Evolutionary conservation across 2,329 filamentous ascomycete genomes (phyloP).

Genomic region (Fonsecaea monophora): DNA sequence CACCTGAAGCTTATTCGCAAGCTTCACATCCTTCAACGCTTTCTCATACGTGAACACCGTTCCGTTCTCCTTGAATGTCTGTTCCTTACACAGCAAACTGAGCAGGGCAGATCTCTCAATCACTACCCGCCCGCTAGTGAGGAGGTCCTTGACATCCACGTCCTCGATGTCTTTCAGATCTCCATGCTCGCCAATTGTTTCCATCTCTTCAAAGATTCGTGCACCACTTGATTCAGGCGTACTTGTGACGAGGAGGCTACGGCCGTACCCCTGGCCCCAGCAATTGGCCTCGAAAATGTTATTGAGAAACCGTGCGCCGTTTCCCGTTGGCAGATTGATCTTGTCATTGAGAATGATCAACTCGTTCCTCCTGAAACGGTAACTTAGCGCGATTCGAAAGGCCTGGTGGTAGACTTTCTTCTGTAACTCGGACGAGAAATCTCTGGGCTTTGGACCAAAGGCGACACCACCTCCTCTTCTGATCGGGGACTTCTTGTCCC

Average conservation of each 20-base stretch:
- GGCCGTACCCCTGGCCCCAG: constrained; percentile 71
- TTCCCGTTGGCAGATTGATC: constrained; percentile 65
- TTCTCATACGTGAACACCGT: constrained; percentile 15
- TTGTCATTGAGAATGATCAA: constrained; percentile 84
- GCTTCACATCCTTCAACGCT: background rate
- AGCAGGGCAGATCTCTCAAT: constrained; percentile 83
- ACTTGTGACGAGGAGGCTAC: constrained; percentile 77
- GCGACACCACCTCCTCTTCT: constrained; percentile 83
- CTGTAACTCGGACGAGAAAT: constrained; percentile 84
- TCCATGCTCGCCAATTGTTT: constrained; percentile 69
- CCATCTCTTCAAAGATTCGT: constrained; percentile 61
- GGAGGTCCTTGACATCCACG: constrained; percentile 92
- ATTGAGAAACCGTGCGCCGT: constrained; percentile 64
- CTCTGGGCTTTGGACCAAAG: constrained; percentile 88
- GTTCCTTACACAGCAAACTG: constrained; percentile 45
- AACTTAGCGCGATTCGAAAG: constrained; percentile 91
- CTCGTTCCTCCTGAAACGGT: constrained; percentile 86
- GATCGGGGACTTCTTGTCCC: constrained; percentile 81
- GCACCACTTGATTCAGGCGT: constrained; percentile 53
- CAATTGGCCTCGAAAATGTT: constrained; percentile 74
- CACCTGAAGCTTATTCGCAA: constrained; percentile 1
- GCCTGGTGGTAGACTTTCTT: constrained; percentile 94
- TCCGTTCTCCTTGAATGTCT: background rate
- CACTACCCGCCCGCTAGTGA: constrained; percentile 83
- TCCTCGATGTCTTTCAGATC: constrained; percentile 73